phyloP scores from a whole-genome alignment of 2,329 filamentous ascomycete species.

The Pezicula neosporulosa region DNA sequence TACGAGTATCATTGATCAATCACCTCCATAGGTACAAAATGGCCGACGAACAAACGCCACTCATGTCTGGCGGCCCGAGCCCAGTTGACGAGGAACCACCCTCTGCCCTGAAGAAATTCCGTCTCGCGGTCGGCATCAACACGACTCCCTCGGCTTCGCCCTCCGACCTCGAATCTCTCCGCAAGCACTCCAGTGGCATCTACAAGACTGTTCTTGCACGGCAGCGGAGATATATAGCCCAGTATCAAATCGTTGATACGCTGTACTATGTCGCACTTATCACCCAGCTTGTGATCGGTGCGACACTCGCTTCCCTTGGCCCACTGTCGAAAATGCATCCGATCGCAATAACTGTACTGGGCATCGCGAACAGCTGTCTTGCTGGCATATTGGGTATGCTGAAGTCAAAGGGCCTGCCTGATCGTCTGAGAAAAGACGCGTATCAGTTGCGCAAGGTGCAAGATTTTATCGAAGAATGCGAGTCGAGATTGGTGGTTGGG shows the following conservation, averaged over 20 bases:
- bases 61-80: conserved; percentile 6
- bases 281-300: conserved; percentile 44
- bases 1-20: too few species aligned
- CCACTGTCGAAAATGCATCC: conserved; percentile 44
- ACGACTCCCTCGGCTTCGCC: not conserved
- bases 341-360: conserved; percentile 51
- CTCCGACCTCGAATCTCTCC: conserved; percentile 15
- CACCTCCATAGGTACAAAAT: not conserved
- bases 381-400: conserved; percentile 57
- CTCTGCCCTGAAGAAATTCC: conserved; percentile 16
- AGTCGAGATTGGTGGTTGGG: conserved; percentile 36
- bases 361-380: conserved; percentile 59
- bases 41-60: conserved; percentile 13
- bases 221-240: conserved; percentile 28
- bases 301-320: conserved; percentile 42
- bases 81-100: not conserved
- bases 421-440: conserved; percentile 42
- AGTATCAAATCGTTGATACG: conserved; percentile 31
- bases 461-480: conserved; percentile 52
- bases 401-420: conserved; percentile 47
- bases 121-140: conserved; percentile 21
- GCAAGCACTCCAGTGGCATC: conserved; percentile 20
- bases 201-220: conserved; percentile 36
- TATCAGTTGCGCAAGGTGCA: conserved; percentile 43
- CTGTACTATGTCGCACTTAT: conserved; percentile 41